These are phyloP conservation scores for Tulasnella sp. DNA, from an alignment of 768 basidiomycete species.

Conservation along the genomic window DNA sequence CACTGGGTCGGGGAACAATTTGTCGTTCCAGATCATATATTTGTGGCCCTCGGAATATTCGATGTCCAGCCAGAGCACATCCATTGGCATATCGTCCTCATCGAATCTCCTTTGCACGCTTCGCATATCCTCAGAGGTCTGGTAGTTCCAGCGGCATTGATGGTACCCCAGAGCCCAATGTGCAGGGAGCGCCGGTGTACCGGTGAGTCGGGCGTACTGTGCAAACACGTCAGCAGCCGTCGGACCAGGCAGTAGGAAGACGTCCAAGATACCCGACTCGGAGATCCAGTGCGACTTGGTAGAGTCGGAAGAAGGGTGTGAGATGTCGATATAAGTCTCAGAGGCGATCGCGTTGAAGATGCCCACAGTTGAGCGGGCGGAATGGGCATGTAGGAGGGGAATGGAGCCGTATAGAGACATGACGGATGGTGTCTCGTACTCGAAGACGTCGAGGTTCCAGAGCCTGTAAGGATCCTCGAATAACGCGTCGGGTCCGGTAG, in stretches of 20 bases:
- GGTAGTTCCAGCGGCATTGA: slow-evolving; percentile 97
- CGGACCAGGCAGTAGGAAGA: slow-evolving; percentile 90
- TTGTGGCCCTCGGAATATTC: slow-evolving; percentile 90
- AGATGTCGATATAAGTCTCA: slow-evolving; percentile 92
- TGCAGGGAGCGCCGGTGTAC: slow-evolving; percentile 76
- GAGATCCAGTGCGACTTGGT: slow-evolving; percentile 95
- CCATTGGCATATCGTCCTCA: slow-evolving; percentile 87
- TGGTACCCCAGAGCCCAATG: slow-evolving; percentile 90
- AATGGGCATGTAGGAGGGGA: slow-evolving; percentile 89
- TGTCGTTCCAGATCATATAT: slow-evolving; percentile 95
- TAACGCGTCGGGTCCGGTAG: slow-evolving; percentile 60
- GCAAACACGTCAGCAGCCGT: slow-evolving; percentile 68
- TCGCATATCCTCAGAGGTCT: slow-evolving; percentile 78
- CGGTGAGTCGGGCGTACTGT: slow-evolving; percentile 79
- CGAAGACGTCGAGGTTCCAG: slow-evolving; percentile 92
- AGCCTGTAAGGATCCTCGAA: slow-evolving; percentile 91
- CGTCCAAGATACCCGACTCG: slow-evolving; percentile 90
- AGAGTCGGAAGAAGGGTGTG: slow-evolving; percentile 51
- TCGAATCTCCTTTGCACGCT: slow-evolving; percentile 81
- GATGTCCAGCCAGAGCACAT: slow-evolving; percentile 96
- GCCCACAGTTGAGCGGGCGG: slow-evolving; percentile 74
- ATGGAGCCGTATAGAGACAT: slow-evolving; percentile 86
- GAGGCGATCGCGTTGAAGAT: slow-evolving; percentile 80
- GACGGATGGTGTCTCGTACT: slow-evolving; percentile 68
- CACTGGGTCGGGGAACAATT: slow-evolving; percentile 86